Evolutionary conservation across 345 rosid genomes (phyloP).

Genomic region (Syzygium aromaticum): DNA sequence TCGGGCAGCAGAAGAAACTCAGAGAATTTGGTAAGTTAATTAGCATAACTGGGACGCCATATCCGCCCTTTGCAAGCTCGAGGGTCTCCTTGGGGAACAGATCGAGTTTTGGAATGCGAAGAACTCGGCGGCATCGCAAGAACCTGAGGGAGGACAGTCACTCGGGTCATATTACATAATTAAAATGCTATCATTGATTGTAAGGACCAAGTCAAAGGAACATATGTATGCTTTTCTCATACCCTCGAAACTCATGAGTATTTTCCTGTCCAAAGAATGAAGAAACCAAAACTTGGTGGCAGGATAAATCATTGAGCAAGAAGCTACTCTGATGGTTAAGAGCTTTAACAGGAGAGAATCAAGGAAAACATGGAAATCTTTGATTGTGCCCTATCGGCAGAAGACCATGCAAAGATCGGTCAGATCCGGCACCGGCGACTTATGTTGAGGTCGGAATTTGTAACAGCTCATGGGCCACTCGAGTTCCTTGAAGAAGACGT

Average conservation of each 20-base stretch:
- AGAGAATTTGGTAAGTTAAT: background rate
- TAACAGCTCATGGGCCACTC: background rate
- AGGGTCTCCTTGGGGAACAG: conserved; percentile 9
- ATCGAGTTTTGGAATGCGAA: conserved; percentile 8
- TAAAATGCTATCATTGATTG: no score
- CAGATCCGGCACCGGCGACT: background rate
- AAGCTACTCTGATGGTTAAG: background rate
- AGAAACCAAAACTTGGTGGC: background rate
- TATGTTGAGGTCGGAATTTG: background rate
- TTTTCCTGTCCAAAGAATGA: no score
- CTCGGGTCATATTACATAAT: conserved; percentile 6
- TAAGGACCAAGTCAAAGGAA: background rate
- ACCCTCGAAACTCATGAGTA: no score
- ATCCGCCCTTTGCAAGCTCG: conserved; percentile 7
- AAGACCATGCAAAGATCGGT: background rate
- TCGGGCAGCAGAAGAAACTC: conserved; percentile 12
- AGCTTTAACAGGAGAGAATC: conserved; percentile 6
- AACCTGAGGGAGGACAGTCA: conserved; percentile 8
- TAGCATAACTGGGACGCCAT: conserved; percentile 2
- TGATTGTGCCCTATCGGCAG: conserved; percentile 1
- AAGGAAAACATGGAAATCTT: conserved; percentile 3
- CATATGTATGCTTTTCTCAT: background rate
- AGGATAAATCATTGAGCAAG: conserved; percentile 13
- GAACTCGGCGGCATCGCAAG: conserved; percentile 9
- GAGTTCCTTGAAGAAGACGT: conserved; percentile 2